phyloP scores from a whole-genome alignment of 305 asterid species.

The Solanum hybrid region DNA sequence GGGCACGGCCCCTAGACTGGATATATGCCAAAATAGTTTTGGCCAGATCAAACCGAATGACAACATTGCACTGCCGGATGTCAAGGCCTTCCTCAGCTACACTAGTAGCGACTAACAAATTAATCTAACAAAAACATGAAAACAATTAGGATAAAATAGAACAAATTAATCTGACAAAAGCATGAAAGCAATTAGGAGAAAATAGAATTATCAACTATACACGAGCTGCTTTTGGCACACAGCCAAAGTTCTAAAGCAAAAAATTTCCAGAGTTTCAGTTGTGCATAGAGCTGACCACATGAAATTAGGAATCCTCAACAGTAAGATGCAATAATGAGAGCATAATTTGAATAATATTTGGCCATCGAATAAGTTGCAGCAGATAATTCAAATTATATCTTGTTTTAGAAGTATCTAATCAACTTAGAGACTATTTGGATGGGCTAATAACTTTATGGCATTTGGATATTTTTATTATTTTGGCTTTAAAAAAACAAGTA shows the following conservation, averaged over 20 bases:
- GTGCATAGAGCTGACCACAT: not conserved
- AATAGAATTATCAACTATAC: slow-evolving; percentile 6
- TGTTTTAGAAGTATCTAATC: not conserved
- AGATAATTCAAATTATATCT: not conserved
- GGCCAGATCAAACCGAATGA: slow-evolving; percentile 98
- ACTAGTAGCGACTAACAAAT: slow-evolving; percentile 97
- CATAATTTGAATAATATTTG: not conserved
- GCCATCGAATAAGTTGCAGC: not conserved
- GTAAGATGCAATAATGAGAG: not conserved
- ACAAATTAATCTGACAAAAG: slow-evolving; percentile 71
- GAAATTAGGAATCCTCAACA: not conserved
- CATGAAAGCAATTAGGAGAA: slow-evolving; percentile 12
- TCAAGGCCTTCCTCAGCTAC: slow-evolving; percentile 99
- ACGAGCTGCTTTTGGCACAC: not conserved
- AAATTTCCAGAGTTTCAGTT: not conserved
- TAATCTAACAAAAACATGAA: slow-evolving; percentile 48
- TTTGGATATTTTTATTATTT: not conserved
- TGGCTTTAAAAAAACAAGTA: not conserved
- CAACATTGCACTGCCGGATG: slow-evolving; percentile 98
- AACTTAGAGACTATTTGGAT: not conserved
- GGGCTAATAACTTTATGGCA: not conserved
- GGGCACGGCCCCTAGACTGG: slow-evolving; percentile 99
- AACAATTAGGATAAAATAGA: slow-evolving; percentile 21
- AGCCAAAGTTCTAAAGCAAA: not conserved
- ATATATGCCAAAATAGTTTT: slow-evolving; percentile 97